phyloP scores from a whole-genome alignment of 768 basidiomycete species.

The Daedaleopsis nitida region DNA sequence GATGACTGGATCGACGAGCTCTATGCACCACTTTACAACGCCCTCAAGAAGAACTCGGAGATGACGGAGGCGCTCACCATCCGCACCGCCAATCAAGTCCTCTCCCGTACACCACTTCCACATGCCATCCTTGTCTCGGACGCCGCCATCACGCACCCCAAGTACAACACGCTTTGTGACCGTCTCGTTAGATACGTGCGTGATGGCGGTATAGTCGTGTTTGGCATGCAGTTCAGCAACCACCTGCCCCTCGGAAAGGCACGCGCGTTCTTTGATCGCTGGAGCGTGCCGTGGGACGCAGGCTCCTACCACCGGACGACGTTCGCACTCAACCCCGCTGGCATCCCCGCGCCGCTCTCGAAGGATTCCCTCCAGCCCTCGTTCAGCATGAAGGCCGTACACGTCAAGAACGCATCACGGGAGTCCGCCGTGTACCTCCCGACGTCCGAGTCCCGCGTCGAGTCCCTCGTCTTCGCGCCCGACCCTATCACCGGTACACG shows the following conservation, averaged over 20 bases:
- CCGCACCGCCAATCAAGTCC: background rate
- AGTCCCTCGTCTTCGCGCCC: slow-evolving; percentile 27
- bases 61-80: background rate
- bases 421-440: slow-evolving; percentile 36
- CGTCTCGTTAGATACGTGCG: slow-evolving; percentile 41
- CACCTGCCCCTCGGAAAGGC: slow-evolving; percentile 26
- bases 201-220: slow-evolving; percentile 39
- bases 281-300: slow-evolving; percentile 38
- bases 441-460: slow-evolving; percentile 14
- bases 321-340: slow-evolving; percentile 34
- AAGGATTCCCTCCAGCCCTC: slow-evolving; percentile 4
- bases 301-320: slow-evolving; percentile 45
- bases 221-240: slow-evolving; percentile 39
- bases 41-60: slow-evolving; percentile 9
- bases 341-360: slow-evolving; percentile 8
- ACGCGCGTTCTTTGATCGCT: slow-evolving; percentile 15
- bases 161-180: slow-evolving; percentile 26
- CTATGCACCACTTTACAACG: slow-evolving; percentile 11
- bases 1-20: slow-evolving; percentile 2
- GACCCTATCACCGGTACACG: slow-evolving; percentile 9
- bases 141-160: slow-evolving; percentile 32
- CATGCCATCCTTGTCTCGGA: slow-evolving; percentile 41
- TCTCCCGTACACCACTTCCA: background rate
- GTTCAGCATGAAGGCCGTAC: slow-evolving; percentile 45
- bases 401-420: slow-evolving; percentile 33